Evolutionary conservation across 805 yeast species (phyloP).

Genomic region (Wickerhamiella cacticola): DNA sequence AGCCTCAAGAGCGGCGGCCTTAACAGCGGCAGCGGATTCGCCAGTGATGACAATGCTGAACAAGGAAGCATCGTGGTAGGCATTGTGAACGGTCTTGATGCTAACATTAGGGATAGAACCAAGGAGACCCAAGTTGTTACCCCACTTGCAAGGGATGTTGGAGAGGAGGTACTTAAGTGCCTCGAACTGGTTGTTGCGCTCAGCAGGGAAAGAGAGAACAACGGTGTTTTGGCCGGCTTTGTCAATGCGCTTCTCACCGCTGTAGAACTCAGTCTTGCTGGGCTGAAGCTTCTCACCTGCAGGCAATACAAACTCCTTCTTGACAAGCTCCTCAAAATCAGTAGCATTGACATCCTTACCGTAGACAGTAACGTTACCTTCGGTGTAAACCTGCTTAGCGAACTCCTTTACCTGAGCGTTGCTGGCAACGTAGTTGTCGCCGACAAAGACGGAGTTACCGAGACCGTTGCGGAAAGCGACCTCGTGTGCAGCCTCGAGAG

Average conservation of each 20-base stretch:
- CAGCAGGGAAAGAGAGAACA: conserved; percentile 67
- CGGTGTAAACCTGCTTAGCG: conserved; percentile 56
- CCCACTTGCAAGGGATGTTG: conserved; percentile 41
- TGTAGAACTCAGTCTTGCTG: conserved; percentile 35
- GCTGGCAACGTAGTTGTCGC: conserved; percentile 47
- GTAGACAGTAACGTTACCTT: conserved; percentile 56
- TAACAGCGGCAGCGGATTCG: conserved; percentile 44
- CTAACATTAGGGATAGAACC: conserved; percentile 35
- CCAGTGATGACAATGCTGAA: conserved; percentile 60
- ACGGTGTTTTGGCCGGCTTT: conserved; percentile 51
- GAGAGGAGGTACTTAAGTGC: conserved; percentile 60
- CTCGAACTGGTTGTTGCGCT: conserved; percentile 51
- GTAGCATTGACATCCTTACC: conserved; percentile 63
- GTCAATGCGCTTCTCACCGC: conserved; percentile 56
- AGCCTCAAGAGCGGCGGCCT: conserved; percentile 43
- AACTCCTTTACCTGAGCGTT: conserved; percentile 53
- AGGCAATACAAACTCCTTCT: conserved; percentile 49
- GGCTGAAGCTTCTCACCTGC: conserved; percentile 42
- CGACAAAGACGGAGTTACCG: conserved; percentile 70
- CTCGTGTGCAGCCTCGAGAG: conserved; percentile 67
- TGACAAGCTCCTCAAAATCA: conserved; percentile 60
- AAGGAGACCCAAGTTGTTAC: conserved; percentile 39
- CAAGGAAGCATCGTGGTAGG: conserved; percentile 70
- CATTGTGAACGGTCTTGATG: conserved; percentile 41
- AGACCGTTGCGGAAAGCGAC: conserved; percentile 76